phyloP scores from a whole-genome alignment of 106 monocot genomes.

The Platanthera zijinensis region DNA sequence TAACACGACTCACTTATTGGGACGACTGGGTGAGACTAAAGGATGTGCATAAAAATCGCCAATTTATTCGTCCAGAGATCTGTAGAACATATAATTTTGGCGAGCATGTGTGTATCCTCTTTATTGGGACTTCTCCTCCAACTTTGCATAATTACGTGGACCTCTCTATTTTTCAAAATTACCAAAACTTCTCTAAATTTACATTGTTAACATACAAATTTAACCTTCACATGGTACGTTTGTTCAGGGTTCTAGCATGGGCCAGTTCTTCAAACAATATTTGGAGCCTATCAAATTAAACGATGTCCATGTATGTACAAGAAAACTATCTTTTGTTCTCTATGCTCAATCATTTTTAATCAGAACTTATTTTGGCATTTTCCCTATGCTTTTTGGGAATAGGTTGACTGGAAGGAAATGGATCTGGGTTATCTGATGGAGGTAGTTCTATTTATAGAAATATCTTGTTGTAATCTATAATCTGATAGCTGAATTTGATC shows the following conservation, averaged over 20 bases:
- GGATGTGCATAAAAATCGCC: conserved; percentile 68
- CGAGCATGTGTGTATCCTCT: conserved; percentile 55
- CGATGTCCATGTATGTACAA: conserved; percentile 47
- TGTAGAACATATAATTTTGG: conserved; percentile 99
- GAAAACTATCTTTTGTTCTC: no score
- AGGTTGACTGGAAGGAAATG: conserved; percentile 86
- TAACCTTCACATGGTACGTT: no score
- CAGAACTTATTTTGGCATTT: no score
- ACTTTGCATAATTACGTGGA: no score
- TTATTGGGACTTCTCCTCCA: no score
- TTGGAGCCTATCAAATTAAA: conserved; percentile 86
- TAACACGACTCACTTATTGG: conserved; percentile 86
- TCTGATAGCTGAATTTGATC: background rate
- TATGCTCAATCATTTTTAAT: no score
- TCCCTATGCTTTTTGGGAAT: no score
- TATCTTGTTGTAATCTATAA: background rate
- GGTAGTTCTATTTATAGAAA: conserved; percentile 29
- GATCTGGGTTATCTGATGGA: conserved; percentile 72
- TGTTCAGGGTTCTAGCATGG: conserved; percentile 93
- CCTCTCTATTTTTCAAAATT: no score
- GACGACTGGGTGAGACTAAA: conserved; percentile 98
- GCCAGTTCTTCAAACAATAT: conserved; percentile 82
- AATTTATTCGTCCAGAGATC: conserved; percentile 96
- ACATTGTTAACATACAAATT: no score
- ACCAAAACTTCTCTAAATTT: no score